phyloP scores from a whole-genome alignment of 23 red algal genomes.

The Gracilaria domingensis region DNA sequence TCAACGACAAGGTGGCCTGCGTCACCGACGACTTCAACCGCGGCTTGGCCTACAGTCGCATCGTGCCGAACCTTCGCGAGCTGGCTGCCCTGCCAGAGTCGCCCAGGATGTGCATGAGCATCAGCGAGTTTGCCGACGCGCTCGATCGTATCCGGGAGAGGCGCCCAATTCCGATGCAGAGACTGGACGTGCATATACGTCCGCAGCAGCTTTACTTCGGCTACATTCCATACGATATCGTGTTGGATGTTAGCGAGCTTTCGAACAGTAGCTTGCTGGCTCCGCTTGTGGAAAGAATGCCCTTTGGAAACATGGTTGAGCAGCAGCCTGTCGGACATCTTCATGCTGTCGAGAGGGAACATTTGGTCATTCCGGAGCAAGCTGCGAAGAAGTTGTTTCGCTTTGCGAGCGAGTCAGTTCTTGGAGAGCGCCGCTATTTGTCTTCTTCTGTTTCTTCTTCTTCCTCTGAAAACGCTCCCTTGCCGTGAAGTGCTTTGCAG shows the following conservation, averaged over 20 bases:
- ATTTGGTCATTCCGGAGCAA: constrained; percentile 38
- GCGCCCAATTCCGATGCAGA: not conserved
- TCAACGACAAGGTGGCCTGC: constrained; percentile 52
- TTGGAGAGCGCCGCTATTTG: not conserved
- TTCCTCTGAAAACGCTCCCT: too few relatives aligned
- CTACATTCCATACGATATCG: constrained; percentile 45
- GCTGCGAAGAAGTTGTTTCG: constrained; percentile 30
- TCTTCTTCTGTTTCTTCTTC: too few relatives aligned
- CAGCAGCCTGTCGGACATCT: not conserved
- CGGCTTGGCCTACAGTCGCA: not conserved
- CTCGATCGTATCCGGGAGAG: constrained; percentile 9
- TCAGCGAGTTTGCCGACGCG: constrained; percentile 46
- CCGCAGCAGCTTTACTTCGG: constrained; percentile 65
- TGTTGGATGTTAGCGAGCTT: constrained; percentile 40
- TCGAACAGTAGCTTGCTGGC: constrained; percentile 2
- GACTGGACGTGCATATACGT: constrained; percentile 39
- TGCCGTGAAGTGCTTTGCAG: too few relatives aligned
- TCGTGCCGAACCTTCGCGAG: constrained; percentile 23
- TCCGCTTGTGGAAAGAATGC: constrained; percentile 6
- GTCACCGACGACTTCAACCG: not conserved
- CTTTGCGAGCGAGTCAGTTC: constrained; percentile 14
- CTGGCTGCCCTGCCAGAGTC: not conserved
- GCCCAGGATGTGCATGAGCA: constrained; percentile 29
- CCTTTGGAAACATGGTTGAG: not conserved
- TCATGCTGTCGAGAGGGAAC: not conserved